Evolutionary conservation across 441 rosid genomes (phyloP).

Genomic region (Hura crepitans): DNA sequence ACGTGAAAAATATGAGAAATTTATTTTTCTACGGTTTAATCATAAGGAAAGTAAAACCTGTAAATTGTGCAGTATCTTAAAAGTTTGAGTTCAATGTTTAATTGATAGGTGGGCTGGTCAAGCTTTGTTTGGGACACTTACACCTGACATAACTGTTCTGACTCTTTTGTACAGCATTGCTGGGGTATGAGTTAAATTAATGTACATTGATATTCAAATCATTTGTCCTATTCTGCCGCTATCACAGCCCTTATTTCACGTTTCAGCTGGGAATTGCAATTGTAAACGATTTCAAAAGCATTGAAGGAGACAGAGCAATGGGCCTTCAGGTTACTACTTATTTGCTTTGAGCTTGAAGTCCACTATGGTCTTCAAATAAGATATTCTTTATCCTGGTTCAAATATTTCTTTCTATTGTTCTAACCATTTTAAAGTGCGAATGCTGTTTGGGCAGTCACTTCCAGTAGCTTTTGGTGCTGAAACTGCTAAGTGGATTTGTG

Average conservation of each 20-base stretch:
- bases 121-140: constrained; percentile 92
- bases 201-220: not conserved
- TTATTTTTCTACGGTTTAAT: no score
- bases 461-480: constrained; percentile 98
- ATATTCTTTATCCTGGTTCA: not conserved
- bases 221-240: not conserved
- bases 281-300: constrained; percentile 94
- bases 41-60: not conserved
- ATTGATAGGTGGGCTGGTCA: constrained; percentile 96
- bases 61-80: constrained; percentile 8
- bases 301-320: constrained; percentile 92
- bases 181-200: constrained; percentile 49
- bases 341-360: not conserved
- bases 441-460: constrained; percentile 54
- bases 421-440: not conserved
- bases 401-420: not conserved
- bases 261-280: constrained; percentile 87
- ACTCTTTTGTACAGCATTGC: constrained; percentile 94
- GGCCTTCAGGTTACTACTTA: constrained; percentile 72
- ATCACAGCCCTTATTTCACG: constrained; percentile 16
- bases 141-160: constrained; percentile 81
- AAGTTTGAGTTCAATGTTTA: constrained; percentile 13
- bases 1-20: not conserved
- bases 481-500: constrained; percentile 97
- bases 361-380: constrained; percentile 12